A percentile compares a stretch with the other conserved stretches of the same genome.
Evolutionary conservation across 176 grass and related monocot genomes (phyloP).

Genomic region (Coix lacrymajobi): DNA sequence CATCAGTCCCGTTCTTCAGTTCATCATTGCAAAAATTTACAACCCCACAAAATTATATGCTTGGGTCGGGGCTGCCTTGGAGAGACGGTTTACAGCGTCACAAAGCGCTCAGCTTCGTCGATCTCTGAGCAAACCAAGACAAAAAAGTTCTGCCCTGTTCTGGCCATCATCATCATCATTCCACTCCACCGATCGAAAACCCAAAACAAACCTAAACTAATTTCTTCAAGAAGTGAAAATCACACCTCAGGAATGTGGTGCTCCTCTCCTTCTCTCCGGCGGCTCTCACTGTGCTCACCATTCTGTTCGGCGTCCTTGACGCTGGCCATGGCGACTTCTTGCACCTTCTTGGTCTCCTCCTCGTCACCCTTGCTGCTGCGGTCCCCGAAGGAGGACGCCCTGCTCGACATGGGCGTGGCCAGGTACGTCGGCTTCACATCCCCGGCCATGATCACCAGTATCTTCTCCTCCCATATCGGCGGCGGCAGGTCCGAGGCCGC

Average conservation of each 20-base stretch:
- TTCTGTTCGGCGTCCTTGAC: constrained; percentile 22
- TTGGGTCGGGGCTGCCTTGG: constrained; percentile 18
- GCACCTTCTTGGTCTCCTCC: constrained; percentile 28
- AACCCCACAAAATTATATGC: constrained; percentile 10
- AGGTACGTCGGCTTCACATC: constrained; percentile 86
- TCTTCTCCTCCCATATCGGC: constrained; percentile 69
- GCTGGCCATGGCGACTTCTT: constrained; percentile 25
- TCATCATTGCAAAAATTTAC: constrained; percentile 21
- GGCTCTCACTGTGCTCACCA: constrained; percentile 48
- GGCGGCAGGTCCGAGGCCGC: constrained; percentile 18
- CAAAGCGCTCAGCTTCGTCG: constrained; percentile 7
- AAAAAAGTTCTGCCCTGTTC: constrained; percentile 31
- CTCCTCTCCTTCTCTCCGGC: constrained; percentile 27
- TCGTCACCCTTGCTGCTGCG: constrained; percentile 21
- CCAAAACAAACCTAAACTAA: constrained; percentile 19
- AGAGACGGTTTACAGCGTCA: background rate
- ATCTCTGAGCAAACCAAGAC: constrained; percentile 22
- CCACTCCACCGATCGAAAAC: background rate
- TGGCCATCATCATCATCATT: constrained; percentile 5
- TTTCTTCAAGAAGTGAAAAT: constrained; percentile 13
- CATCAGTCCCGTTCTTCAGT: background rate
- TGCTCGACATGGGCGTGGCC: constrained; percentile 83
- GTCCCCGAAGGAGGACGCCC: constrained; percentile 67
- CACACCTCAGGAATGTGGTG: constrained; percentile 42
- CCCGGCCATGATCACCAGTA: constrained; percentile 96